These are phyloP conservation scores for Iris macrosiphon DNA, from an alignment of 106 monocot species.

Conservation along the genomic window DNA sequence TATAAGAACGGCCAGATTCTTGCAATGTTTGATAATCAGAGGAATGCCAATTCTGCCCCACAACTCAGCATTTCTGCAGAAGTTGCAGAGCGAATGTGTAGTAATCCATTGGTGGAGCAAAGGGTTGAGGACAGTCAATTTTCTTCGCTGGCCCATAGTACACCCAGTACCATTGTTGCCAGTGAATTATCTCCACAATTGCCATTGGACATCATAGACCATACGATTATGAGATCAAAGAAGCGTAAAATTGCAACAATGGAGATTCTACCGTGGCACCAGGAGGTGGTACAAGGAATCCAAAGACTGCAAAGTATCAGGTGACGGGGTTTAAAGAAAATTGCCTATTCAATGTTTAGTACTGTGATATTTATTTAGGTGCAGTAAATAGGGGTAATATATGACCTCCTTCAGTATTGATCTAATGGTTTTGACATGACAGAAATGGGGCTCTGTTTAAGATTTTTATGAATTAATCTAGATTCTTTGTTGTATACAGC, in stretches of 20 bases:
- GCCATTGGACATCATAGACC: neutral
- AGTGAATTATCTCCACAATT: conserved; percentile 10
- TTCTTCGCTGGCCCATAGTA: neutral
- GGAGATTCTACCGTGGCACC: conserved; percentile 35
- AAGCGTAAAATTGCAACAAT: conserved; percentile 30
- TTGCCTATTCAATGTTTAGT: too few relatives aligned
- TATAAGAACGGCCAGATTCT: conserved; percentile 11
- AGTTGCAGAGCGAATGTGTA: conserved; percentile 12
- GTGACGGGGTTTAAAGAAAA: too few relatives aligned
- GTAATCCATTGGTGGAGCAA: conserved; percentile 8
- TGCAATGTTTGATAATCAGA: neutral
- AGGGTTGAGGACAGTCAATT: conserved; percentile 10
- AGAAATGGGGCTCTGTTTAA: too few relatives aligned
- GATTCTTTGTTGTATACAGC: conserved; percentile 19
- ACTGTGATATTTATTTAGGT: too few relatives aligned
- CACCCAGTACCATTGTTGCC: conserved; percentile 4
- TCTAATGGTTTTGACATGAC: too few relatives aligned
- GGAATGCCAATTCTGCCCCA: neutral
- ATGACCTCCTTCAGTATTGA: too few relatives aligned
- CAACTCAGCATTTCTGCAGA: conserved; percentile 14
- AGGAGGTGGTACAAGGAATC: conserved; percentile 23
- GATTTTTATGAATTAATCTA: too few relatives aligned
- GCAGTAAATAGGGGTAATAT: too few relatives aligned
- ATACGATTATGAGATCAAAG: conserved; percentile 13
- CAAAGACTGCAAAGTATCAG: conserved; percentile 32